Conservation (phyloP, 1,284 basidiomycete species). For the Tilletiaria anomala region DNA sequence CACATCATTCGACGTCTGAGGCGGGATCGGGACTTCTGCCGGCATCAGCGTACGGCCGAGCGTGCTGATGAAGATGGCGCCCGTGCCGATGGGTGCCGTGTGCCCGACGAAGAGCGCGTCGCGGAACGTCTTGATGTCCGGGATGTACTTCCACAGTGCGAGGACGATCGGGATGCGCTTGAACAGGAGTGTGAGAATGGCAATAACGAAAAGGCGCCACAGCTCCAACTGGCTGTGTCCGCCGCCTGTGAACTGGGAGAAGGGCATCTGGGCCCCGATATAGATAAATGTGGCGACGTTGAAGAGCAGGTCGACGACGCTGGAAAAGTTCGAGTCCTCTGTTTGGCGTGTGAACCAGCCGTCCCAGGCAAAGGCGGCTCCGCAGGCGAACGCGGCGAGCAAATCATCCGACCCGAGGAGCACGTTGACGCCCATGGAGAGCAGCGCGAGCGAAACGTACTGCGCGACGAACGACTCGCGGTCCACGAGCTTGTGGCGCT, state of each 20-base stretch:
- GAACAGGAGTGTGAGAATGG: constrained; percentile 27
- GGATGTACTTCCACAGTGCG: constrained; percentile 35
- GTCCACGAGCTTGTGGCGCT: constrained; percentile 77
- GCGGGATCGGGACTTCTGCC: constrained; percentile 24
- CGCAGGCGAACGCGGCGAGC: constrained; percentile 72
- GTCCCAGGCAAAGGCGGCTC: constrained; percentile 95
- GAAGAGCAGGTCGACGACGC: constrained; percentile 73
- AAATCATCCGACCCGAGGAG: constrained; percentile 36
- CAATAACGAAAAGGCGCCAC: constrained; percentile 32
- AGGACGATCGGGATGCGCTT: constrained; percentile 37
- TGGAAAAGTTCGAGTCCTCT: constrained; percentile 59
- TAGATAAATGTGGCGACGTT: constrained; percentile 38
- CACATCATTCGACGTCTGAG: constrained; percentile 27
- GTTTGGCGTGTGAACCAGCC: constrained; percentile 6
- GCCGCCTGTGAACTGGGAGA: constrained; percentile 21
- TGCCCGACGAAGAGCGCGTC: constrained; percentile 38
- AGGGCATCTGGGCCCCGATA: constrained; percentile 38
- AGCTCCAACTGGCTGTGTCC: constrained; percentile 22
- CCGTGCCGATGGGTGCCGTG: constrained; percentile 38
- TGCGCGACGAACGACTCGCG: constrained; percentile 83
- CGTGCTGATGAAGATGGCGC: constrained; percentile 37
- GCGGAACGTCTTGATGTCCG: constrained; percentile 39
- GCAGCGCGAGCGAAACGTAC: constrained; percentile 67
- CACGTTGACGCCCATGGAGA: constrained; percentile 53
- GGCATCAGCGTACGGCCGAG: constrained; percentile 28